Conservation (phyloP, 192 early-diverging fungal species). For the Entomortierella lignicola region DNA sequence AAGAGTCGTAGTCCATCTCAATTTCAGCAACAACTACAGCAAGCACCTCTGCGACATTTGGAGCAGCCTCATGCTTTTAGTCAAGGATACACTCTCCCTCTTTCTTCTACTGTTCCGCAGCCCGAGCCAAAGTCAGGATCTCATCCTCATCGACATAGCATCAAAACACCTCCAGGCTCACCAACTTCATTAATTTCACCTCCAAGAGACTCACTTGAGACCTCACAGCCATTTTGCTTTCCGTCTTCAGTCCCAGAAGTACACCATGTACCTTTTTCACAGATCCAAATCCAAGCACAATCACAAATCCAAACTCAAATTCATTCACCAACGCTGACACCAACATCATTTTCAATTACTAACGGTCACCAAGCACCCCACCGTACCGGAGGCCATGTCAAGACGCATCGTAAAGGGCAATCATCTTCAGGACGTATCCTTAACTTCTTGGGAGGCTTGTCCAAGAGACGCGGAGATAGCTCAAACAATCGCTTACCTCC, state of each 20-base stretch:
- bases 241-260: background rate
- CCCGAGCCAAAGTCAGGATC: background rate
- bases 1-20: background rate
- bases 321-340: background rate
- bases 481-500: background rate
- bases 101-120: background rate
- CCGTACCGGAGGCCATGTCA: conserved; percentile 9
- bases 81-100: background rate
- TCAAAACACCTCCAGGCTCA: conserved; percentile 22
- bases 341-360: background rate
- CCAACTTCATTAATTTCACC: conserved; percentile 27
- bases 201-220: conserved; percentile 26
- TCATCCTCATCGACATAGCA: conserved; percentile 1
- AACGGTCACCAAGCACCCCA: background rate
- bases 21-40: conserved; percentile 8
- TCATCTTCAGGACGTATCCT: conserved; percentile 44
- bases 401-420: conserved; percentile 29
- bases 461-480: conserved; percentile 42
- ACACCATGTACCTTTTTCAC: background rate
- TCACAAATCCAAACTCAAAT: background rate
- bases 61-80: background rate
- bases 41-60: background rate
- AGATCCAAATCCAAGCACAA: background rate
- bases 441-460: conserved; percentile 40
- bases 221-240: conserved; percentile 5